phyloP scores from a whole-genome alignment of 73 alveolate genomes.

The Paramecium pentaurelia region DNA sequence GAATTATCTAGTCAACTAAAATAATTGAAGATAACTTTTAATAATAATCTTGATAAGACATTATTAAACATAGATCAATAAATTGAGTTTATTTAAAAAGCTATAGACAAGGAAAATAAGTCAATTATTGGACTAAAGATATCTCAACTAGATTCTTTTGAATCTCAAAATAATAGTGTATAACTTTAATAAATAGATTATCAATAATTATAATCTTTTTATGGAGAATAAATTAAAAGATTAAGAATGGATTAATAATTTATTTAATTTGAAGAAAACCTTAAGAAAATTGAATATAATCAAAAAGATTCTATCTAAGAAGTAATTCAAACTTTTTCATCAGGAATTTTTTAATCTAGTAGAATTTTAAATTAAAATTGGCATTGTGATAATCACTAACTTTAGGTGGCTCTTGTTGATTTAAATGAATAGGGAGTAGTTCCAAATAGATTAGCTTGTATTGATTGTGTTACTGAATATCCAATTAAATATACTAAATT shows the following conservation, averaged over 20 bases:
- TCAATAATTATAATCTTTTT: background rate
- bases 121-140: background rate
- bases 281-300: background rate
- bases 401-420: background rate
- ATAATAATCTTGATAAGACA: background rate
- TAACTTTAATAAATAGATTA: background rate
- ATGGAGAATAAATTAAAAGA: background rate
- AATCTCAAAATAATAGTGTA: background rate
- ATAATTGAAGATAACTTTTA: background rate
- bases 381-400: background rate
- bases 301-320: background rate
- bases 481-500: background rate
- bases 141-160: background rate
- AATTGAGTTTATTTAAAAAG: background rate
- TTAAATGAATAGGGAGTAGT: background rate
- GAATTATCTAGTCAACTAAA: background rate
- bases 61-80: background rate
- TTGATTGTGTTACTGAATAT: background rate
- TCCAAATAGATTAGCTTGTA: background rate
- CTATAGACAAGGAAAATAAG: background rate
- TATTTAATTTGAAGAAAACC: background rate
- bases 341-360: background rate
- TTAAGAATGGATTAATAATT: background rate
- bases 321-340: background rate
- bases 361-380: background rate